Evolutionary conservation across 2,329 filamentous ascomycete genomes (phyloP).

Genomic region (Sclerotinia trifoliorum): DNA sequence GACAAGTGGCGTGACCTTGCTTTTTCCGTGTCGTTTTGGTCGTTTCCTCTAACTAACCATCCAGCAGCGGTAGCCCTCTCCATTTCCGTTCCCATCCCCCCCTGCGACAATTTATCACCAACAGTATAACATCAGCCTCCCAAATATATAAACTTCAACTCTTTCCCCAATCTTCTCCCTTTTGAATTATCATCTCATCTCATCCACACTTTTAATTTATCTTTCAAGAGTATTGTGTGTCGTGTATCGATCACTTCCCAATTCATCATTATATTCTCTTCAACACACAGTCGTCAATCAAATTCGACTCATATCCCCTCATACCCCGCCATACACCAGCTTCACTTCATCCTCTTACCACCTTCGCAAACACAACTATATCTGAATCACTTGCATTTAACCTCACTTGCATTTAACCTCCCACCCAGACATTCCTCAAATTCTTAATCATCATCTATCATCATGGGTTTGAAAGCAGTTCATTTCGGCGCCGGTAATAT

Average conservation of each 20-base stretch:
- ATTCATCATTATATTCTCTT: not conserved
- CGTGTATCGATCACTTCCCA: not conserved
- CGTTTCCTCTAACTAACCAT: not conserved
- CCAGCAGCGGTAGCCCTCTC: not conserved
- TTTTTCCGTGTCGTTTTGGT: not conserved
- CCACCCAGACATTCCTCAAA: not conserved
- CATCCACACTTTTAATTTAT: not conserved
- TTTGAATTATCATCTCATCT: not conserved
- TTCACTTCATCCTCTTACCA: not conserved
- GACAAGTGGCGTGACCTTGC: slow-evolving; percentile 5
- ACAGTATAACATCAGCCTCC: not conserved
- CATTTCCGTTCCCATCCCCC: no score
- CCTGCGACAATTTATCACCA: slow-evolving; percentile 5
- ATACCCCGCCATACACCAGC: not conserved
- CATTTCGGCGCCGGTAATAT: slow-evolving; percentile 89
- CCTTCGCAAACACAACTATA: not conserved
- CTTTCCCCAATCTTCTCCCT: not conserved
- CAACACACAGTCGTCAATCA: not conserved
- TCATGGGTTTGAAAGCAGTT: slow-evolving; percentile 62
- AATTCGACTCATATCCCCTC: not conserved
- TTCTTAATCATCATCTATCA: slow-evolving; percentile 16
- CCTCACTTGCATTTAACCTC: not conserved
- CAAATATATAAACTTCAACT: slow-evolving; percentile 4
- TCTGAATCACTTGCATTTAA: not conserved
- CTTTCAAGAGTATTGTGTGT: not conserved